Percentiles rank a stretch among this genome's conserved stretches.
Evolutionary conservation across 192 early-diverging fungal species (phyloP).

Genomic region (Cladochytrium replicatum): DNA sequence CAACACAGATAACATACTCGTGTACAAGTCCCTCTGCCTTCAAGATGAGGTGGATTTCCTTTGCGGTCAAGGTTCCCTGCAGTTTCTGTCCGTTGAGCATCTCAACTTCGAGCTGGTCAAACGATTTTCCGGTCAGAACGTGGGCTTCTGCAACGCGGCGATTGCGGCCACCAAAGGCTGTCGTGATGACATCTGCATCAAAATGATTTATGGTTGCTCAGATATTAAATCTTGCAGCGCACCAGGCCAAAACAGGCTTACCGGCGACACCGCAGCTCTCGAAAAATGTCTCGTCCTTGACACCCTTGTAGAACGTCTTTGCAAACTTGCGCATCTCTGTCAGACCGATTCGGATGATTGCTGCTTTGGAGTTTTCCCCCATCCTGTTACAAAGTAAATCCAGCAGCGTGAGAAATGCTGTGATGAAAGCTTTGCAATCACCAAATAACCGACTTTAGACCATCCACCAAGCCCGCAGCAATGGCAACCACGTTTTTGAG

Average conservation of each 20-base stretch:
- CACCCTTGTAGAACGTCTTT: slow-evolving; percentile 65
- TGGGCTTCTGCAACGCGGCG: slow-evolving; percentile 84
- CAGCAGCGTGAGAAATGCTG: neutral
- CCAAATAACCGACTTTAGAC: no score
- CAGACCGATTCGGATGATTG: slow-evolving; percentile 90
- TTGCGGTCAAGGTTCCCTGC: slow-evolving; percentile 85
- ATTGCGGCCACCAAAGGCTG: slow-evolving; percentile 95
- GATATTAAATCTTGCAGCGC: neutral
- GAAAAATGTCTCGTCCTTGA: slow-evolving; percentile 92
- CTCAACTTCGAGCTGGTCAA: slow-evolving; percentile 83
- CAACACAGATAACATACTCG: slow-evolving; percentile 27
- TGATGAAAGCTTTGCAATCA: slow-evolving; percentile 6
- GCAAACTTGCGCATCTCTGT: slow-evolving; percentile 93
- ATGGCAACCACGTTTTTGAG: slow-evolving; percentile 98
- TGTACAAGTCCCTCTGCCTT: slow-evolving; percentile 44
- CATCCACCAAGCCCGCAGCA: slow-evolving; percentile 90
- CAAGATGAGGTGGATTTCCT: slow-evolving; percentile 78
- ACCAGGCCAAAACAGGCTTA: slow-evolving; percentile 30
- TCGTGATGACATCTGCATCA: slow-evolving; percentile 58
- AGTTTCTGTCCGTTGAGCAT: slow-evolving; percentile 95
- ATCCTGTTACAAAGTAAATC: slow-evolving; percentile 18
- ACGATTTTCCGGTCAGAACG: slow-evolving; percentile 83
- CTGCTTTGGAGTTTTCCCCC: slow-evolving; percentile 96
- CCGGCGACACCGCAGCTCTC: slow-evolving; percentile 97
- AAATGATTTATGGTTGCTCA: neutral